phyloP scores from a whole-genome alignment of 2,329 filamentous ascomycete genomes.

The Clonostachys sp. region DNA sequence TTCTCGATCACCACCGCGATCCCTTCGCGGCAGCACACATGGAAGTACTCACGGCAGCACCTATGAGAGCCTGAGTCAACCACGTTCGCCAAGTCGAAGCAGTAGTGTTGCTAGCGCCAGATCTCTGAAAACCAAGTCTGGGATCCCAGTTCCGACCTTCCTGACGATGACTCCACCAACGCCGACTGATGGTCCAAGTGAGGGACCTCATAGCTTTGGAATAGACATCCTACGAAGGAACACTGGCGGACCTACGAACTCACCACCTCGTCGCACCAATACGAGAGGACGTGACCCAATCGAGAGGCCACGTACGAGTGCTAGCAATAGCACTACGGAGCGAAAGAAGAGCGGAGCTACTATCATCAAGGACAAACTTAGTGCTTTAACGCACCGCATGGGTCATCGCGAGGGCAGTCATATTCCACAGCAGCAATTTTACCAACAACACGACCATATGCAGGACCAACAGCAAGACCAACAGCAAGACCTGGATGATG shows the following conservation, averaged over 20 bases:
- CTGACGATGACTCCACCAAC: slow-evolving; percentile 47
- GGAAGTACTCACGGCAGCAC: slow-evolving; percentile 40
- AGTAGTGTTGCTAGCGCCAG: slow-evolving; percentile 45
- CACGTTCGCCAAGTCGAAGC: slow-evolving; percentile 42
- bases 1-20: slow-evolving; percentile 53
- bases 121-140: slow-evolving; percentile 25
- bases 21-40: slow-evolving; percentile 41
- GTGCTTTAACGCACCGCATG: slow-evolving; percentile 22
- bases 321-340: slow-evolving; percentile 21
- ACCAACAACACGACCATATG: no score
- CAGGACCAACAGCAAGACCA: not conserved
- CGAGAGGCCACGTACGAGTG: slow-evolving; percentile 14
- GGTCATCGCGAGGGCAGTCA: slow-evolving; percentile 13
- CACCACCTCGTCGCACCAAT: not conserved
- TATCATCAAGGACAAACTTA: slow-evolving; percentile 27
- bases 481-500: slow-evolving; percentile 6
- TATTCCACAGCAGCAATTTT: no score
- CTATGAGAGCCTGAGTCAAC: slow-evolving; percentile 39
- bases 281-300: slow-evolving; percentile 4
- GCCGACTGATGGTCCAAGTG: slow-evolving; percentile 19
- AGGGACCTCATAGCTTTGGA: slow-evolving; percentile 12
- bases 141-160: slow-evolving; percentile 32
- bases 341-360: slow-evolving; percentile 18
- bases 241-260: slow-evolving; percentile 15
- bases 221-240: slow-evolving; percentile 22